Base-by-base conservation (phyloP, 2,329 filamentous ascomycete genomes). In the Plectosphaerella plurivora region DNA sequence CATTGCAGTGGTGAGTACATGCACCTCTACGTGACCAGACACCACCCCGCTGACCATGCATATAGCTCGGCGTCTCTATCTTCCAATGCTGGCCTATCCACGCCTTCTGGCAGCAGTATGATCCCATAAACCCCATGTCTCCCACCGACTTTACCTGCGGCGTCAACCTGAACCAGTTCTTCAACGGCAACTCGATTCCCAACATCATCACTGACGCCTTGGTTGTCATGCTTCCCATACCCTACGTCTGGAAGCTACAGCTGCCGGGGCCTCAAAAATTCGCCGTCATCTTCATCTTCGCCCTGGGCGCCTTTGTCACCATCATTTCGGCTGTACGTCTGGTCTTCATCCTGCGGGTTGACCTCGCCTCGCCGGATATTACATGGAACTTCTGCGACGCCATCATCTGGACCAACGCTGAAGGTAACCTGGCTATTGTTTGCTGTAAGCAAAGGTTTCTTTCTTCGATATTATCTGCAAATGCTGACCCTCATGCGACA, bases 151-250 rank as follows among this genome's bases (percentile, higher is more conserved):
- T 55, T 39, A 20, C 24, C 9, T 63, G 59, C 16, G 45, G 47
- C 46, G 53, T 65, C 6, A 46, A 59, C 11, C 39, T 55, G 6
- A 55, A 42, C 24, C 55, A 55, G 4, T 64, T 65, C 51, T 65
- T 66, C 46, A 61, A 61, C 45, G 58, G 56, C 2, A 67, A 65
- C 45, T 57, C 61, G 3, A 58, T 65, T 9, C 59, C 62, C 1
- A 63, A 62, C 41, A 62, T 67, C 16, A 51, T 60, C 4, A 62
- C 61, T 3, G 63, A 68, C 25, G 42, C 62, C 1, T 16, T 63
- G 10, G 61, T 67, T 16, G 55, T 68, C 14, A 16, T 55, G 1
- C 50, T 68, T 1, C 66, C 66, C 2, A 51, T 65, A 1, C 63
- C 63, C 3, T 59, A 63, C 22, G 56, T 68, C 12, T 64, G 58